A percentile compares a stretch with the other conserved stretches of the same genome.
Conservation (phyloP, 495 filamentous ascomycete species). For the Astrothelium macrocarpum region DNA sequence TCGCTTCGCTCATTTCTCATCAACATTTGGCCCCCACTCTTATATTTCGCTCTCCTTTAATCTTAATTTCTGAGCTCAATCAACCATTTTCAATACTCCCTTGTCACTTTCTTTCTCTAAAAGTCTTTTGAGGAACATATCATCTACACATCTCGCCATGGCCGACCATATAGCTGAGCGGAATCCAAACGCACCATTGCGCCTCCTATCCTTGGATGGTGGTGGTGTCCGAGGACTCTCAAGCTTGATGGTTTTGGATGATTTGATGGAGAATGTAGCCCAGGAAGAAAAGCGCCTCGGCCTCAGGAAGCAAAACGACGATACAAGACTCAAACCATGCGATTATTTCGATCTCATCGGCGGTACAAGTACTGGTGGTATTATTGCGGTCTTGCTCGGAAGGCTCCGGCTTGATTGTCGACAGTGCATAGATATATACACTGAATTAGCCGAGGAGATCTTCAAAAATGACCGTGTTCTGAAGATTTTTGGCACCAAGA, state of each 20-base stretch:
- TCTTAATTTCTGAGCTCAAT: neutral
- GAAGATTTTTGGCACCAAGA: conserved; percentile 27
- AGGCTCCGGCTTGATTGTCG: conserved; percentile 8
- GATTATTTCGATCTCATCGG: conserved; percentile 19
- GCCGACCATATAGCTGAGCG: neutral
- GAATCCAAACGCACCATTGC: neutral
- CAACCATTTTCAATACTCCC: neutral
- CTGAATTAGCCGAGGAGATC: conserved; percentile 23
- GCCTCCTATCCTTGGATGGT: conserved; percentile 15
- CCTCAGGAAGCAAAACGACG: neutral
- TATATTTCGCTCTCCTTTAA: neutral
- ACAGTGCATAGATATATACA: conserved; percentile 8
- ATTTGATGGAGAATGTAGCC: conserved; percentile 12
- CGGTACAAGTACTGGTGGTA: conserved; percentile 19
- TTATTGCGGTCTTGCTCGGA: conserved; percentile 12
- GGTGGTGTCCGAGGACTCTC: conserved; percentile 18
- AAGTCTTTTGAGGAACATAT: neutral
- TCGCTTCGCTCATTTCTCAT: neutral
- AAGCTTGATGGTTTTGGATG: conserved; percentile 12
- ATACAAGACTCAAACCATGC: conserved; percentile 6
- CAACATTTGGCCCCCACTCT: neutral
- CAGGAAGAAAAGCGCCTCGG: neutral
- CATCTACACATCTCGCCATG: neutral
- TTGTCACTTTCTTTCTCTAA: neutral
- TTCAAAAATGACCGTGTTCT: conserved; percentile 29